A percentile compares a stretch with the other conserved stretches of the same genome.
These are phyloP conservation scores for Aspergillus calidoustus DNA, from an alignment of 2,329 filamentous ascomycete species.

Conservation along the genomic window DNA sequence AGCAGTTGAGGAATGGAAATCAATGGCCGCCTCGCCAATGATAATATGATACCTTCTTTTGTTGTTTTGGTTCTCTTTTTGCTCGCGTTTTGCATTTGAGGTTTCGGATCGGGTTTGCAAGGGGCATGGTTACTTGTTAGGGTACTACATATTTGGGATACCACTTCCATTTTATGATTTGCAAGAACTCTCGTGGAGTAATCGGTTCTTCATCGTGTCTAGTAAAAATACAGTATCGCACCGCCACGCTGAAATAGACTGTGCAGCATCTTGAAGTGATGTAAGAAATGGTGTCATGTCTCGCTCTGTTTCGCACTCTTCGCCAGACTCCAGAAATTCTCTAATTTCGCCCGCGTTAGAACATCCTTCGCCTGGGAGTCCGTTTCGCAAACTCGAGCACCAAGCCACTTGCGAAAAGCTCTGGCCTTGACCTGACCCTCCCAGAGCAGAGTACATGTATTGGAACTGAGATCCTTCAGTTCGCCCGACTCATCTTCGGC, in stretches of 20 bases:
- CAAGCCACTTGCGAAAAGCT: constrained; percentile 85
- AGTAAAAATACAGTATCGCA: background rate
- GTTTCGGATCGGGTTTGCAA: constrained; percentile 12
- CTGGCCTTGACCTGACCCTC: constrained; percentile 85
- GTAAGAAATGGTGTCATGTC: constrained; percentile 21
- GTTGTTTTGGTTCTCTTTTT: constrained; percentile 15
- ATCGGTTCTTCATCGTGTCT: constrained; percentile 1
- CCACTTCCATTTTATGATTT: constrained; percentile 7
- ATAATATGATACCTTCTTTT: constrained; percentile 17
- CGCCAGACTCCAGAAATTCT: constrained; percentile 91
- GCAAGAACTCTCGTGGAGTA: background rate
- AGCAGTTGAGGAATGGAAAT: constrained; percentile 41
- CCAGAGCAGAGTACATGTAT: constrained; percentile 83
- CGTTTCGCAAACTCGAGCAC: constrained; percentile 83
- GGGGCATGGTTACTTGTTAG: background rate
- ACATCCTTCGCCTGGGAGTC: constrained; percentile 86
- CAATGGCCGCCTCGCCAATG: constrained; percentile 37
- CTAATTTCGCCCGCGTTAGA: constrained; percentile 81
- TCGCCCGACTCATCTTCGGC: constrained; percentile 75
- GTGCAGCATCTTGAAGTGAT: background rate
- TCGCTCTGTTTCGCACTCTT: constrained; percentile 62
- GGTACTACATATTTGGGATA: constrained; percentile 4
- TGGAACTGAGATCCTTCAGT: constrained; percentile 78
- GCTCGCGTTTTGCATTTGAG: constrained; percentile 6
- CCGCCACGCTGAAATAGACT: background rate